Evolutionary conservation across 2,329 filamentous ascomycete species (phyloP).

Genomic region (Fusarium subtropicale): DNA sequence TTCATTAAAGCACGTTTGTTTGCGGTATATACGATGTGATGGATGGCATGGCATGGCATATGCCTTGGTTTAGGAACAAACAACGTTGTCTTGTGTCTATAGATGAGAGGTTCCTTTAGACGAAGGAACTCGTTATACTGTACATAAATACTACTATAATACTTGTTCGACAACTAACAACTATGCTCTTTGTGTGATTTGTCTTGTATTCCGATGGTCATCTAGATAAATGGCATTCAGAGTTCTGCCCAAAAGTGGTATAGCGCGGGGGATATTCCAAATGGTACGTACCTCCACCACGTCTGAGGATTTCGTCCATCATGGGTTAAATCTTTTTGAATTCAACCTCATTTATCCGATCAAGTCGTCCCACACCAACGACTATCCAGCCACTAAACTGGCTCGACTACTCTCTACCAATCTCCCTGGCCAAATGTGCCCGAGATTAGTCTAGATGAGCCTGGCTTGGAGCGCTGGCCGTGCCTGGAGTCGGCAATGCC

Average conservation of each 20-base stretch:
- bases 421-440: conserved; percentile 39
- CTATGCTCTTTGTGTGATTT: background rate
- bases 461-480: conserved; percentile 53
- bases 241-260: background rate
- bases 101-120: background rate
- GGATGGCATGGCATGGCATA: background rate
- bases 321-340: conserved; percentile 27
- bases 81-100: background rate
- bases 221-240: background rate
- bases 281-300: conserved; percentile 36
- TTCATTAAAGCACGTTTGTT: conserved; percentile 24
- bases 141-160: background rate
- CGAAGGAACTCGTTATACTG: background rate
- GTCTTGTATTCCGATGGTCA: background rate
- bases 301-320: conserved; percentile 30
- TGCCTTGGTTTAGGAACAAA: background rate
- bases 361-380: conserved; percentile 4
- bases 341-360: conserved; percentile 5
- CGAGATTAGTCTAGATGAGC: conserved; percentile 50
- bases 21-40: conserved; percentile 3
- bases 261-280: conserved; percentile 1
- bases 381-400: conserved; percentile 18
- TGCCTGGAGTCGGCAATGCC: conserved; percentile 54
- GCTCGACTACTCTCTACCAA: background rate
- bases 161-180: too few relatives aligned